phyloP scores from a whole-genome alignment of 371 early-diverging fungal species.

The Thermomucor indicae-seudaticae region DNA sequence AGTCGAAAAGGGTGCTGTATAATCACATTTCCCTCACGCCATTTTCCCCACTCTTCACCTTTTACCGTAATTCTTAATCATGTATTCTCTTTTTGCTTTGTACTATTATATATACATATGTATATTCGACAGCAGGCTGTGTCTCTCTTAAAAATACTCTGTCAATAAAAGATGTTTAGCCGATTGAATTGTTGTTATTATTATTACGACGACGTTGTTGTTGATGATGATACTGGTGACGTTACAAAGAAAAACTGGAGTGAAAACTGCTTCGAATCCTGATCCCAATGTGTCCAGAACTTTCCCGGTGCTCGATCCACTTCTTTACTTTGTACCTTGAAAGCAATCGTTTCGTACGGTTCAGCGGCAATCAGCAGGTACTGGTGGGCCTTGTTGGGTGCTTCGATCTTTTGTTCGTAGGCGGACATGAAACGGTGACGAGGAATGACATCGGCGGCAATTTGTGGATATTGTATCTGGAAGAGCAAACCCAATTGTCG shows the following conservation, averaged over 20 bases:
- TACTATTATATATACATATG: too few species aligned
- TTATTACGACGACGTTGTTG: too few species aligned
- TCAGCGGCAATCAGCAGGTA: conserved; percentile 95
- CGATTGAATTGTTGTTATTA: too few species aligned
- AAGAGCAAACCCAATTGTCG: conserved; percentile 90
- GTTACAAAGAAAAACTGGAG: conserved; percentile 81
- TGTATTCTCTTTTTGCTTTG: too few species aligned
- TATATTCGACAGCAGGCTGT: too few species aligned
- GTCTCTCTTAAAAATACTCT: too few species aligned
- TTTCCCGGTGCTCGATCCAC: conserved; percentile 82
- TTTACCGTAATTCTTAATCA: too few species aligned
- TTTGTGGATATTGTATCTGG: conserved; percentile 92
- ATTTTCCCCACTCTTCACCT: too few species aligned
- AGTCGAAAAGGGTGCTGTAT: neutral
- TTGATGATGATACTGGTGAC: neutral
- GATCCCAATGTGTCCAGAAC: conserved; percentile 95
- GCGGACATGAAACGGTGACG: conserved; percentile 97
- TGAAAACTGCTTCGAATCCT: conserved; percentile 82
- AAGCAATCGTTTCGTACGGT: conserved; percentile 95
- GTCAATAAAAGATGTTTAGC: neutral
- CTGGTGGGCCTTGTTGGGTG: conserved; percentile 86
- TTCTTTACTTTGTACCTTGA: conserved; percentile 92
- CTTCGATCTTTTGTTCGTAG: conserved; percentile 92
- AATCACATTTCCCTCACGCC: too few species aligned
- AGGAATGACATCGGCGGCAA: conserved; percentile 73